Base-by-base conservation (phyloP, 2,329 filamentous ascomycete genomes). In the Emergomyces africanus region DNA sequence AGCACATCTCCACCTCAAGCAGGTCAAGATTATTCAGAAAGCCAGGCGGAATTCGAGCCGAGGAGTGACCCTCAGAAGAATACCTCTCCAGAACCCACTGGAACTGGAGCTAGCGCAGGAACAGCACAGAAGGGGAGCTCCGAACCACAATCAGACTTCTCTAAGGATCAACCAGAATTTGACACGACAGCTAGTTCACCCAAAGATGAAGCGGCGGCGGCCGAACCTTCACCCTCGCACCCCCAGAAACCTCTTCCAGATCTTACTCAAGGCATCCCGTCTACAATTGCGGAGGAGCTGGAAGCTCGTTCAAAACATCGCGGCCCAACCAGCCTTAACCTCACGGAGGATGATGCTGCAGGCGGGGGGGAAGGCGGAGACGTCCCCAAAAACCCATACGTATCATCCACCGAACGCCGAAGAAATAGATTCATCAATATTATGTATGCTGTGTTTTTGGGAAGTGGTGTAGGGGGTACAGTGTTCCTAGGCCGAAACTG, bases 231-330 rank as follows among this genome's bases (percentile, higher is more conserved):
- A 55, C 64, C 56, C 14, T 61, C 67, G 54, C 64, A 54, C 65
- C 78, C 83, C 28, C 78, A 82, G 57, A 81, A 86, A 67, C 86
- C 89, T 57, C 82, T 96, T 14, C 92, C 92, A 57, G 91, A 97
- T 70, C 80, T 97, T 50, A 94, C 90, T n/a, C 86, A 92, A 69
- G 92, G 92, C 64, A 95, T 97, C 63, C 92, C 92, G 0, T 96
- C 91, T 1, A 96, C 91, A 0, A 81, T 96, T 59, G 88, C 86
- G 59, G 86, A 86, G 61, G 92, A 96, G 74, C 82, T 86, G 58
- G 73, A 71, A 59, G 70, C 65, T 68, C 77, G 70, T 64, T 65
- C 62, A 64, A 75, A 71, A 63, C 65, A 67, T 28, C 60, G 64
- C 51, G 67, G 71, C 41, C 62, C 69, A 41, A 66, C 71, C 55